phyloP scores from a whole-genome alignment of 495 filamentous ascomycete species.

The Amphirosellinia nigrospora region DNA sequence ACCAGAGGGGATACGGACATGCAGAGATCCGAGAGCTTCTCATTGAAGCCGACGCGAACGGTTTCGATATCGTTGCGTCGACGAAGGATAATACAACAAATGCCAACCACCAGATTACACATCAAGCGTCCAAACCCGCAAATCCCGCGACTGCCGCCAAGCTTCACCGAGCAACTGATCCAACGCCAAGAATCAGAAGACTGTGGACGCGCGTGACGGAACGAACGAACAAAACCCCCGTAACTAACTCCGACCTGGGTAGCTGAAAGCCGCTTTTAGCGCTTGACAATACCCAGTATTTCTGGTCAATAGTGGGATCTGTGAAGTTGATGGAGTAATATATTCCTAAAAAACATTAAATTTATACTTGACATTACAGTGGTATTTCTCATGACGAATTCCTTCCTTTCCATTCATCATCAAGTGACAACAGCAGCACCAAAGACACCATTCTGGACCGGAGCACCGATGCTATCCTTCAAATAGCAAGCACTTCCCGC shows the following conservation, averaged over 20 bases:
- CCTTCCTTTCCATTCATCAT: too few relatives aligned
- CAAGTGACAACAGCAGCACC: neutral
- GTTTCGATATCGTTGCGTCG: neutral
- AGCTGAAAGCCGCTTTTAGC: too few relatives aligned
- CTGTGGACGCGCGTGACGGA: neutral
- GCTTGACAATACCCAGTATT: too few relatives aligned
- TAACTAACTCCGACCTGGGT: too few relatives aligned
- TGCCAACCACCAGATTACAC: neutral
- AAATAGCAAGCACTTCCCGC: neutral
- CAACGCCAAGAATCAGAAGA: neutral
- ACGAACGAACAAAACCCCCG: neutral
- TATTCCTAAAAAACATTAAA: too few relatives aligned
- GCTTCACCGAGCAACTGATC: neutral
- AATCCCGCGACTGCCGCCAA: neutral
- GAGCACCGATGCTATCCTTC: neutral
- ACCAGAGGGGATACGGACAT: constrained; percentile 15
- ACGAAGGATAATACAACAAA: neutral
- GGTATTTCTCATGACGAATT: too few relatives aligned
- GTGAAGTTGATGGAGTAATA: too few relatives aligned
- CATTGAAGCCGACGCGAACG: neutral
- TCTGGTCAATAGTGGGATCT: too few relatives aligned
- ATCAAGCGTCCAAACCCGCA: constrained; percentile 5
- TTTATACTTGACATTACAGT: too few relatives aligned
- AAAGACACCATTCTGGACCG: neutral
- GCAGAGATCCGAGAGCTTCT: constrained; percentile 7